Evolutionary conservation across 2,329 filamentous ascomycete genomes (phyloP).

Genomic region (Nothopassalora personata): DNA sequence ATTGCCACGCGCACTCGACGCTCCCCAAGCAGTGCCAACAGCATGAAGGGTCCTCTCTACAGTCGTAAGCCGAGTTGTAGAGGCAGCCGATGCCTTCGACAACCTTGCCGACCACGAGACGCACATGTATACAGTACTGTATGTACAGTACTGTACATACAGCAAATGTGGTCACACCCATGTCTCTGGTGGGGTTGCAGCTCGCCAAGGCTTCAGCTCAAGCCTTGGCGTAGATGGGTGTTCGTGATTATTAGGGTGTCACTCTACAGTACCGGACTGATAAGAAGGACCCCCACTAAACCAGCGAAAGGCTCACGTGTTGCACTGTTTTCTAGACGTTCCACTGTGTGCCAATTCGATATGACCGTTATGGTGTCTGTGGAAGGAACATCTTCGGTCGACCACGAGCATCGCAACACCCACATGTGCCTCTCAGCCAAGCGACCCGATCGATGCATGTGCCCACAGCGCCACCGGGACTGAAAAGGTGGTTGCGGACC

Average conservation of each 20-base stretch:
- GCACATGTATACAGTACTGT: no score
- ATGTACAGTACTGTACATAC: no score
- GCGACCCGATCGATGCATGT: not conserved
- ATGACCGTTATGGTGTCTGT: no score
- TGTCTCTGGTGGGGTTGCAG: not conserved
- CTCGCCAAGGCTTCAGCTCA: not conserved
- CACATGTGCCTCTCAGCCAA: not conserved
- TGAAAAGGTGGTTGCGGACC: not conserved
- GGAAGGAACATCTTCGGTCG: no score
- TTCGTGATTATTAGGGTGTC: not conserved
- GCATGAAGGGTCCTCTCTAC: no score
- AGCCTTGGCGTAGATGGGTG: not conserved
- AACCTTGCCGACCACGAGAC: not conserved
- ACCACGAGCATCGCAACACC: not conserved
- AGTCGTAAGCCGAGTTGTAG: not conserved
- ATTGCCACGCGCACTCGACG: no score
- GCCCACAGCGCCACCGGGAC: not conserved
- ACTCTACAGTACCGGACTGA: no score
- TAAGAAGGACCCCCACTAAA: no score
- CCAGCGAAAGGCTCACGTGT: no score
- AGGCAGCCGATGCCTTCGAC: not conserved
- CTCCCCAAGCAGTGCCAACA: no score
- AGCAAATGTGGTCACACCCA: not conserved
- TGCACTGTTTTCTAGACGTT: no score
- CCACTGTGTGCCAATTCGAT: no score